phyloP scores from a whole-genome alignment of 2,329 filamentous ascomycete genomes.

The Colletotrichum paranaense region DNA sequence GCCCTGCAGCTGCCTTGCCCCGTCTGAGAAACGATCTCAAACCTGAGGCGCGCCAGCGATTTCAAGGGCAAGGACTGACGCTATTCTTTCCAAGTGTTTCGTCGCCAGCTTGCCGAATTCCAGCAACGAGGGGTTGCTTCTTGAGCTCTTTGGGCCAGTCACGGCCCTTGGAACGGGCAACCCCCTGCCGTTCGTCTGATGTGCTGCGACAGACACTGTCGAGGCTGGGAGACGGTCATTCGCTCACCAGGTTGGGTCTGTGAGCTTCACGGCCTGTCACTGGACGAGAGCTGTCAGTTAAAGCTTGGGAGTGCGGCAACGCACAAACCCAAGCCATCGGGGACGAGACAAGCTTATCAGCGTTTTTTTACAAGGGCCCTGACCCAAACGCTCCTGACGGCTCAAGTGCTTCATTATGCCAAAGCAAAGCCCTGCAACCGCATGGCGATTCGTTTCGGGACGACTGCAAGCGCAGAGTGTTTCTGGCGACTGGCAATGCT shows the following conservation, averaged over 20 bases:
- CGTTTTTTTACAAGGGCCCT: background rate
- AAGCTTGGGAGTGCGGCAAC: conserved; percentile 19
- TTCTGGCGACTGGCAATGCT: conserved; percentile 11
- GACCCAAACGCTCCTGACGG: conserved; percentile 35
- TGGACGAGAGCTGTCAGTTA: conserved; percentile 28
- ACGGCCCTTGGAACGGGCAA: conserved; percentile 26
- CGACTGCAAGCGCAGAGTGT: conserved; percentile 13
- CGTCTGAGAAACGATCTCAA: conserved; percentile 29
- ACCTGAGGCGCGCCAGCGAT: conserved; percentile 11
- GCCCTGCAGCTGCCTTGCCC: conserved; percentile 29
- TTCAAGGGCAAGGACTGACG: conserved; percentile 13
- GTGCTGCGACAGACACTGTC: conserved; percentile 34
- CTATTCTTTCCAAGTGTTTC: conserved; percentile 27
- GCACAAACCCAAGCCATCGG: conserved; percentile 20
- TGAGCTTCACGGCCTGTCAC: conserved; percentile 24
- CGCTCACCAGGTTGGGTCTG: conserved; percentile 19
- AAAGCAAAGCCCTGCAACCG: conserved; percentile 24
- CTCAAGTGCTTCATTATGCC: conserved; percentile 33
- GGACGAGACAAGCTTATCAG: conserved; percentile 29
- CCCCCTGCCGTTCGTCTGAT: conserved; percentile 35
- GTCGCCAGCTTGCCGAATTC: conserved; percentile 27
- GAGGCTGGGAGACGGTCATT: conserved; percentile 21
- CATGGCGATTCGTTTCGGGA: conserved; percentile 24
- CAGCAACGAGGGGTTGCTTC: conserved; percentile 27
- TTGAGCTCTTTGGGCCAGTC: conserved; percentile 32